Conservation (phyloP, 805 yeast genomes). For the Lachancea meyersii region DNA sequence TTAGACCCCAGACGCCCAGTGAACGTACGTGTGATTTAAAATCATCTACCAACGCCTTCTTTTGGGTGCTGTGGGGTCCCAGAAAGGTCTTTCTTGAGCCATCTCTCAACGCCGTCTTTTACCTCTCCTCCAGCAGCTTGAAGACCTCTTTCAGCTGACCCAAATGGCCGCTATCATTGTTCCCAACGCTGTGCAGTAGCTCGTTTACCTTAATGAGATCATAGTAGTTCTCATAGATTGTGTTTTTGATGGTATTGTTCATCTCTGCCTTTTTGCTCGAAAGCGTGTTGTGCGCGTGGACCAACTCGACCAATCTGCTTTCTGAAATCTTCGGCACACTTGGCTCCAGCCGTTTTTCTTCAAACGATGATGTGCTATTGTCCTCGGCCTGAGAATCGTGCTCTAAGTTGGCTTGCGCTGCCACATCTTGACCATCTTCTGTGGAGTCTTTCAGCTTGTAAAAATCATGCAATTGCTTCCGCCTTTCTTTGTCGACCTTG, state of each 20-base stretch:
- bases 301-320: conserved; percentile 17
- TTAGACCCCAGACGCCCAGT: too few species aligned
- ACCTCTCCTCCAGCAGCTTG: conserved; percentile 1
- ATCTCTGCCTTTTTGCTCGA: conserved; percentile 28
- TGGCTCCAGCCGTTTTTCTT: background rate
- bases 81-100: background rate
- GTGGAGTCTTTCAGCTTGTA: conserved; percentile 16
- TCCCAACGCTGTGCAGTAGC: conserved; percentile 36
- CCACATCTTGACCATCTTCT: background rate
- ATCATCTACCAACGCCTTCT: too few species aligned
- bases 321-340: background rate
- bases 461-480: conserved; percentile 24
- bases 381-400: background rate
- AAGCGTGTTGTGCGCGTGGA: conserved; percentile 25
- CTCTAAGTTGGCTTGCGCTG: background rate
- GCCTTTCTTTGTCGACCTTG: conserved; percentile 20
- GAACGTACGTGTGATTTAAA: too few species aligned
- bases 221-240: conserved; percentile 69
- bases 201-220: conserved; percentile 64
- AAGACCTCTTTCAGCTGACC: conserved; percentile 14
- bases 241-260: conserved; percentile 51
- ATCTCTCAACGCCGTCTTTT: background rate
- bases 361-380: too few species aligned
- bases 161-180: conserved; percentile 12
- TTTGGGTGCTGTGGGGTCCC: background rate